Base-by-base conservation (phyloP, 2,329 filamentous ascomycete genomes). In the Pyrenophora teres region DNA sequence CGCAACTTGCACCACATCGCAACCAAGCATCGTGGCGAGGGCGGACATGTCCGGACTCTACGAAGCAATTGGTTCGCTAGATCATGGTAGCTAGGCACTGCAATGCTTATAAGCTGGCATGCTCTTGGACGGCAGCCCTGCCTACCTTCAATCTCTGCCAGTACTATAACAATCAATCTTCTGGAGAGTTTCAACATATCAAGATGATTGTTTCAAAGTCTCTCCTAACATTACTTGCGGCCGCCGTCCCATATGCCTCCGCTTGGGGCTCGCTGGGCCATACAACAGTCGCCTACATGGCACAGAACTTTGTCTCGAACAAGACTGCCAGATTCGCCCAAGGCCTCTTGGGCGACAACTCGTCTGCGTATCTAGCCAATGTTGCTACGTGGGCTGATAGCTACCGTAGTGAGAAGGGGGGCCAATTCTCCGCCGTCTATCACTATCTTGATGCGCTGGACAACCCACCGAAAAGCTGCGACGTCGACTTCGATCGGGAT, bases 221-320 rank as follows among this genome's bases (percentile, higher is more conserved):
- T 18, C 43, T 70, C 31, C 46, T 71, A 19, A 45, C 65, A 37
- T 50, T 69, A 15, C 59, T 71, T 7, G 59, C 64, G 25, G 56
- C 62, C 10, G 47, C 66, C 10, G 47, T 65, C 1, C 62, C 69
- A 10, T 53, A 51, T n/a, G 62, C 56, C 4, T 46, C 59, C 27
- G 80, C 78, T 6, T 84, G 82, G 82, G 81, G 82, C 19, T 68
- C 65, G 6, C 67, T 84, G 0, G 82, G 81, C 31, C 82, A 84
- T 54, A 76, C 78, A 25, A 81, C 82, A 2, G 76, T 84, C 5
- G 82, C 79, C 16, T 81, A 79, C 59, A 77, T 84, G 33, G 81
- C 82, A 0, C 77, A 81, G 47, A 72, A 77, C 55, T 79, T 78
- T 58, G 67, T 83, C 42, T 68, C 71, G 3, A 49, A 70, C 15